A percentile compares a stretch with the other conserved stretches of the same genome.
Evolutionary conservation across 1,139 yeast species (phyloP).

Genomic region (Debaryomyces psychrophilus): DNA sequence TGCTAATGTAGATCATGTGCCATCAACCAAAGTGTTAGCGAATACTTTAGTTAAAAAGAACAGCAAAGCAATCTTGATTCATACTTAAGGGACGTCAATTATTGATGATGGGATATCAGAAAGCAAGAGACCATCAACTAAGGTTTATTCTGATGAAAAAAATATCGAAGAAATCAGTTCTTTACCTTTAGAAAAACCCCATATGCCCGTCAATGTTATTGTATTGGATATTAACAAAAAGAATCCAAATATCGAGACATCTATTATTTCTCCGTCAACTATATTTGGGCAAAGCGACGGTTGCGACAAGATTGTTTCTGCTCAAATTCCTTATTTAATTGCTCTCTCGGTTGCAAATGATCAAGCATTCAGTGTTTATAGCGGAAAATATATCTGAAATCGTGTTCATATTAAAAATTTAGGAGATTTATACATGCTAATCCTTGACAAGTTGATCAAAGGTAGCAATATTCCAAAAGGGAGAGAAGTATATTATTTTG

Average conservation of each 20-base stretch:
- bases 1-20: conserved; percentile 40
- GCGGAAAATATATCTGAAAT: conserved; percentile 40
- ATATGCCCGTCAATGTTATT: conserved; percentile 38
- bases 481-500: conserved; percentile 40
- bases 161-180: conserved; percentile 33
- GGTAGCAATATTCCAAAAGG: conserved; percentile 33
- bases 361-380: conserved; percentile 33
- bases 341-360: conserved; percentile 24
- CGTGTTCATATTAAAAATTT: conserved; percentile 42
- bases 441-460: conserved; percentile 25
- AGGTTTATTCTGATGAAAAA: conserved; percentile 33
- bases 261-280: conserved; percentile 28
- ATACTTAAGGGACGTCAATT: conserved; percentile 45
- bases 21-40: conserved; percentile 31
- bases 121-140: conserved; percentile 24
- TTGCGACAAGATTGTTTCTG: conserved; percentile 33
- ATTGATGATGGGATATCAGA: conserved; percentile 29
- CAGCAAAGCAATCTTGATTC: conserved; percentile 32
- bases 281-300: conserved; percentile 35
- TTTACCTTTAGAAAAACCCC: conserved; percentile 36
- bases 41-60: conserved; percentile 22
- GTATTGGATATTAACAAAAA: conserved; percentile 31
- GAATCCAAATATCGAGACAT: conserved; percentile 27
- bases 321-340: conserved; percentile 36
- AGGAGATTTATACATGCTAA: conserved; percentile 33